phyloP scores from a whole-genome alignment of 2,329 filamentous ascomycete species.

The Dryadomyces quercivorus region DNA sequence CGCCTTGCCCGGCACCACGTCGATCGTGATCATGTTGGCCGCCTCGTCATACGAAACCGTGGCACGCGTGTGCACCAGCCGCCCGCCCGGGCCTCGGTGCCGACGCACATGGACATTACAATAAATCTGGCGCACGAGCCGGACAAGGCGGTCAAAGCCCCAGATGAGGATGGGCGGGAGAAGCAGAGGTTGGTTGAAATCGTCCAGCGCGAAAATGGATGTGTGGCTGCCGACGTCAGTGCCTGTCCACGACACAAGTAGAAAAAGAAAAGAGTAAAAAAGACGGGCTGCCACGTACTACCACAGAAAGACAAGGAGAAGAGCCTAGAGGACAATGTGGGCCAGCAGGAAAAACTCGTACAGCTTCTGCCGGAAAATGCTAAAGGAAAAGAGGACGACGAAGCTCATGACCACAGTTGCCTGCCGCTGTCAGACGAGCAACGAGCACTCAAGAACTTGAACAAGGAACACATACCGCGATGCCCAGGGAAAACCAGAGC shows the following conservation, averaged over 20 bases:
- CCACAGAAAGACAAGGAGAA: slow-evolving; percentile 25
- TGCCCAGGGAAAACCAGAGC: slow-evolving; percentile 1
- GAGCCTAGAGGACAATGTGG: slow-evolving; percentile 27
- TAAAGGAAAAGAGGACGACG: slow-evolving; percentile 33
- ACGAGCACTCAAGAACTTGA: no score
- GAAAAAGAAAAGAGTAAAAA: no score
- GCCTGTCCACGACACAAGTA: not conserved
- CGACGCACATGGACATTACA: slow-evolving; percentile 22
- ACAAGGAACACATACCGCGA: slow-evolving; percentile 2
- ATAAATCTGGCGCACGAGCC: slow-evolving; percentile 27
- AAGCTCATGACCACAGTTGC: slow-evolving; percentile 33
- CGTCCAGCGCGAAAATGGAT: slow-evolving; percentile 3
- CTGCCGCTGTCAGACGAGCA: not conserved
- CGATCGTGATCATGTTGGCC: slow-evolving; percentile 9
- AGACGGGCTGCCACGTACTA: slow-evolving; percentile 2
- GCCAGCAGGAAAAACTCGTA: slow-evolving; percentile 36
- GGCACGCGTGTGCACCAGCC: slow-evolving; percentile 5
- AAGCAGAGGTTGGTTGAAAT: slow-evolving; percentile 11
- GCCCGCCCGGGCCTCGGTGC: not conserved
- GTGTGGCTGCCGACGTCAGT: slow-evolving; percentile 10
- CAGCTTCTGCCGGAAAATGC: slow-evolving; percentile 35
- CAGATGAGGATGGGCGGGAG: slow-evolving; percentile 10
- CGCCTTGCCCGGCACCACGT: slow-evolving; percentile 5
- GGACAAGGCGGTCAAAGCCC: slow-evolving; percentile 15
- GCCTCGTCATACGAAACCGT: slow-evolving; percentile 6